These are phyloP conservation scores for Imleria badia DNA, from an alignment of 768 basidiomycete genomes.

Conservation along the genomic window DNA sequence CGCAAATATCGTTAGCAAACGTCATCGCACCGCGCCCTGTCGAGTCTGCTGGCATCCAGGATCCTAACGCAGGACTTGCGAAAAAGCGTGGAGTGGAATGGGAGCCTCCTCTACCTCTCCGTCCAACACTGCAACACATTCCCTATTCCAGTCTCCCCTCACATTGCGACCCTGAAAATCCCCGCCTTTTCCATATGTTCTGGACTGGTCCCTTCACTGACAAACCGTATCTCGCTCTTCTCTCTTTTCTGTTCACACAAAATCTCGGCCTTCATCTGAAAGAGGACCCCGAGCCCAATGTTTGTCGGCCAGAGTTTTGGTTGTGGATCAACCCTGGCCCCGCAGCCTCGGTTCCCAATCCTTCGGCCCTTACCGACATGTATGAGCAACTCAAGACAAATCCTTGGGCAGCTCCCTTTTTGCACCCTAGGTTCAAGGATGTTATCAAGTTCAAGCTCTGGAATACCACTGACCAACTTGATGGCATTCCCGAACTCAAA, in stretches of 20 bases:
- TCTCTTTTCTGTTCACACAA: constrained; percentile 96
- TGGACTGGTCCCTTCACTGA: constrained; percentile 99
- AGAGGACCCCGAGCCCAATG: constrained; percentile 36
- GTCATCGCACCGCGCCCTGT: constrained; percentile 31
- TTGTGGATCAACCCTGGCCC: constrained; percentile 99
- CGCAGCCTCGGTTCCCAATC: constrained; percentile 85
- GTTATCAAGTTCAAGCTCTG: constrained; percentile 94
- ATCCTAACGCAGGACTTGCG: constrained; percentile 53
- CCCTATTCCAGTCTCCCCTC: constrained; percentile 55
- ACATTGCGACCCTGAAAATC: constrained; percentile 82
- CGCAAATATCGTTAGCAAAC: constrained; percentile 32
- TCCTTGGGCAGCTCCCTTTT: constrained; percentile 94
- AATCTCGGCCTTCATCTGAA: constrained; percentile 80
- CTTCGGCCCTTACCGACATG: constrained; percentile 80
- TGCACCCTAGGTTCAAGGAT: constrained; percentile 89
- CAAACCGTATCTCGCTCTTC: constrained; percentile 93
- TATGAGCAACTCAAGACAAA: constrained; percentile 75
- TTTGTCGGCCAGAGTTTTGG: constrained; percentile 93
- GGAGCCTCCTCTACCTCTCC: constrained; percentile 52
- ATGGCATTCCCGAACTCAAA: constrained; percentile 84
- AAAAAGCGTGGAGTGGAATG: constrained; percentile 62
- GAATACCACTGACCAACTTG: constrained; percentile 98
- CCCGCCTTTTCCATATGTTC: constrained; percentile 96
- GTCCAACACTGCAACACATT: constrained; percentile 50
- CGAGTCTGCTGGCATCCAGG: constrained; percentile 34